Evolutionary conservation across 106 monocot genomes (phyloP), one percentile per base, ranked within the genome.

Genomic region (Acanthochlamys bracteata): DNA sequence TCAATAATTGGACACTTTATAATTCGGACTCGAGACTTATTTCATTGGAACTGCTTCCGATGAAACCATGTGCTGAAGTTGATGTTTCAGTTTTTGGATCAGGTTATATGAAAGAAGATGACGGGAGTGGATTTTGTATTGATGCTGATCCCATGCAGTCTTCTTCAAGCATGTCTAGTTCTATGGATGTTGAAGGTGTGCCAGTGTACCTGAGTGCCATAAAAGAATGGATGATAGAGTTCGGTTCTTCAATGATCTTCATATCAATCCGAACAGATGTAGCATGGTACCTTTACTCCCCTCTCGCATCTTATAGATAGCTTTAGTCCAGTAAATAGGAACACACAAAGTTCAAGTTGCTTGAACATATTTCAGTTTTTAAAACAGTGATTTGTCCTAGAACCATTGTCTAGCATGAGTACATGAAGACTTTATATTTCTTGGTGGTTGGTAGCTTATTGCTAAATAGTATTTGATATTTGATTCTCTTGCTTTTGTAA

Each of bases 221-320:
- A 19, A 96, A 96, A 69, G 96, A 96, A 67, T 96, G 96, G 96
- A 72, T 91, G 83, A 88, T 96, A 63, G 96, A 96, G 55, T 96
- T 96, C 76, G 96, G 96, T 0, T 80, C 88, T 22, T 82, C 82
- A 16, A 91, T 96, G 91, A 70, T 96, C 72, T 96, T 88, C 60
- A 76, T 96, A 49, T 91, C 91, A 20, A 74, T 91, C 16, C 67
- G 96, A 68, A 96, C 96, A 58, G 96, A 96, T 67, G 79, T 91
- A 15, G 91, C 91, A 63, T 96, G 96, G 96, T 95, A 79, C 57
- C 19, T 19, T 10, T 19, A n/a, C 53, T 54, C 7, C 7, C 43
- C 43, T 45, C 43, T 9, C 13, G 43, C 43, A 9, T 45, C 43
- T 7, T n/a, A n/a, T n/a, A n/a, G n/a, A n/a, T n/a, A n/a, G n/a